Percentiles rank a stretch among this genome's conserved stretches.
These are phyloP conservation scores for Magnusiomyces paraingens DNA, from an alignment of 1,139 yeast species.

Conservation along the genomic window DNA sequence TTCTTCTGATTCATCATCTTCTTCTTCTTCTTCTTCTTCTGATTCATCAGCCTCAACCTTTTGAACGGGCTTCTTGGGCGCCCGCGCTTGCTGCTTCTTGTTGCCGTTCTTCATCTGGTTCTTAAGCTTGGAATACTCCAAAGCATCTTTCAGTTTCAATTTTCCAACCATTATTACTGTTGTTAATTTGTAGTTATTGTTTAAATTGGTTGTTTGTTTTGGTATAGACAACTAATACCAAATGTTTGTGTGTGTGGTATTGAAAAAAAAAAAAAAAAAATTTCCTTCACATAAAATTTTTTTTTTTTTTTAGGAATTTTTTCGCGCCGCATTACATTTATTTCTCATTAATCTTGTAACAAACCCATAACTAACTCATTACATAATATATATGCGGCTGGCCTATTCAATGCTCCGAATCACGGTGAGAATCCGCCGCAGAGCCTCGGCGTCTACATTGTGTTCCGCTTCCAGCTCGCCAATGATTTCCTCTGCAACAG, in stretches of 20 bases:
- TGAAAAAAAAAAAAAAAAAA: no score
- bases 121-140: neutral
- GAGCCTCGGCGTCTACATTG: neutral
- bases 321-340: no score
- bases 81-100: neutral
- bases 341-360: no score
- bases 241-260: no score
- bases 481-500: neutral
- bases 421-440: neutral
- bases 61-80: conserved; percentile 7
- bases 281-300: no score
- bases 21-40: conserved; percentile 13
- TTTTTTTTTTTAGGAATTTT: no score
- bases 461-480: neutral
- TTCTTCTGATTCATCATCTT: conserved; percentile 13
- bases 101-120: neutral
- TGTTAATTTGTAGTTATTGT: no score
- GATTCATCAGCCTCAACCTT: conserved; percentile 17
- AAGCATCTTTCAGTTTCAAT: conserved; percentile 4
- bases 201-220: no score
- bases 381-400: no score
- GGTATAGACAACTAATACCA: no score
- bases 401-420: neutral
- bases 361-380: no score
- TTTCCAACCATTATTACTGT: conserved; percentile 1